Evolutionary conservation across 2,329 filamentous ascomycete genomes (phyloP).

Genomic region (Cercospora sojina): DNA sequence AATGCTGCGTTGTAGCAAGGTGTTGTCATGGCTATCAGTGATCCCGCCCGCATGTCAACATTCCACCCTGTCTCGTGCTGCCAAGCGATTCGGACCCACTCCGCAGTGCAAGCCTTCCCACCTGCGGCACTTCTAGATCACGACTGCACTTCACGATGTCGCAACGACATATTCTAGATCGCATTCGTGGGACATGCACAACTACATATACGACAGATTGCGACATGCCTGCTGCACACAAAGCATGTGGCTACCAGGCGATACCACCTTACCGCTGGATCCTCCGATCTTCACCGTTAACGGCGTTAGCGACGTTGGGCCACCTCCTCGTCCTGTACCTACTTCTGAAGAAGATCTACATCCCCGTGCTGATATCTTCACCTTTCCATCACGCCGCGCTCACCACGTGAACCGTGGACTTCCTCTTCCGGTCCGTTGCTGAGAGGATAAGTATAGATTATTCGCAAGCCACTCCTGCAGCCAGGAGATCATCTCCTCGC

Average conservation of each 20-base stretch:
- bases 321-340: neutral
- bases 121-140: neutral
- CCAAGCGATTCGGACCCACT: neutral
- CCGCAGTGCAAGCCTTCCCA: neutral
- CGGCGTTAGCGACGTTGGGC: constrained; percentile 9
- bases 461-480: constrained; percentile 1
- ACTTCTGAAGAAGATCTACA: constrained; percentile 9
- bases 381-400: neutral
- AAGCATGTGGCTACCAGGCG: neutral
- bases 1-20: neutral
- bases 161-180: neutral
- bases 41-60: neutral
- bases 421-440: constrained; percentile 5
- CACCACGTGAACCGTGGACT: constrained; percentile 6
- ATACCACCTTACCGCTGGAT: neutral
- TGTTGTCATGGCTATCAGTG: neutral
- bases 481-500: constrained; percentile 1
- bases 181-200: neutral
- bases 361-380: neutral
- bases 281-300: neutral
- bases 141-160: neutral
- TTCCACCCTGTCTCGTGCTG: constrained; percentile 1
- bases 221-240: neutral
- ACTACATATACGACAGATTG: neutral
- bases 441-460: neutral